phyloP scores from a whole-genome alignment of 257 asterid genomes.

The Nicotiana benthamiana region DNA sequence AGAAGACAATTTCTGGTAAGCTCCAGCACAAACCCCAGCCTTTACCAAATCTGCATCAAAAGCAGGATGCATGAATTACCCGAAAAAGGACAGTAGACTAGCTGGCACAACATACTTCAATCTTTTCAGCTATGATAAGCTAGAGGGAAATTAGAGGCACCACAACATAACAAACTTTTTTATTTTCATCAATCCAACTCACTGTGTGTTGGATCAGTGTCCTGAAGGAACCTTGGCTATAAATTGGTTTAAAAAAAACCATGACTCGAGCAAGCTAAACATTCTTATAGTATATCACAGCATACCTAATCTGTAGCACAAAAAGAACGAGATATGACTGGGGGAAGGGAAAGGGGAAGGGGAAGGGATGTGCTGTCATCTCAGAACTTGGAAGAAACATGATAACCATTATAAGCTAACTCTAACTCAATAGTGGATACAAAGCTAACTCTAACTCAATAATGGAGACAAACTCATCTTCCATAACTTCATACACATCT shows the following conservation, averaged over 20 bases:
- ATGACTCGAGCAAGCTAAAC: neutral
- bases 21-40: neutral
- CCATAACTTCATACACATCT: neutral
- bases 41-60: neutral
- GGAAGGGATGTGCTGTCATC: neutral
- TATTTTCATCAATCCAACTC: neutral
- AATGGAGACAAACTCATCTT: neutral
- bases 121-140: neutral
- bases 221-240: neutral
- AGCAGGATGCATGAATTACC: neutral
- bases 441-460: neutral
- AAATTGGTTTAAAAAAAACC: neutral
- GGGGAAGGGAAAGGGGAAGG: neutral
- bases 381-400: neutral
- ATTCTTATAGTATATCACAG: neutral
- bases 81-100: neutral
- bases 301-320: neutral
- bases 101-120: neutral
- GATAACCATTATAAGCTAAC: neutral
- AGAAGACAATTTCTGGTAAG: neutral
- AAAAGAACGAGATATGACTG: neutral
- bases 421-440: neutral
- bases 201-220: neutral
- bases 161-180: neutral
- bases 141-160: neutral